Conservation (phyloP, 345 rosid genomes). For the Capsella bursapastoris region DNA sequence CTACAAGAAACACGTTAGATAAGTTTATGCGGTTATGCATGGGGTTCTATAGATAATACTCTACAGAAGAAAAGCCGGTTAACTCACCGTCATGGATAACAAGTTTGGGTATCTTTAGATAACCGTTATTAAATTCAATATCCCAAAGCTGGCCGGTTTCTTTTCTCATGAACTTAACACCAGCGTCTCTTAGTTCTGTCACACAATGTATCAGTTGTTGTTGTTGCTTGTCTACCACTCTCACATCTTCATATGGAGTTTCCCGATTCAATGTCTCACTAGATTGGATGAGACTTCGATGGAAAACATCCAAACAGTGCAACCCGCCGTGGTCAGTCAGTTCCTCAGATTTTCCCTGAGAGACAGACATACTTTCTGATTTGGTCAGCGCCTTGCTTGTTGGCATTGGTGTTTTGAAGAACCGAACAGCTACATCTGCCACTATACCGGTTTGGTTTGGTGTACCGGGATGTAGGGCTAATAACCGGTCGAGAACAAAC, state of each 20-base stretch:
- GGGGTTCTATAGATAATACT: neutral
- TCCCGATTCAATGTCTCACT: slow-evolving; percentile 40
- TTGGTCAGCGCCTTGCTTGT: slow-evolving; percentile 68
- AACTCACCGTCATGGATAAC: slow-evolving; percentile 68
- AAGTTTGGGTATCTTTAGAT: slow-evolving; percentile 63
- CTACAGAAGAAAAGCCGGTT: neutral
- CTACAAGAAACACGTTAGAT: slow-evolving; percentile 65
- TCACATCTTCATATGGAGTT: slow-evolving; percentile 37
- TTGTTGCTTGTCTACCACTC: slow-evolving; percentile 68
- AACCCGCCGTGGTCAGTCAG: neutral
- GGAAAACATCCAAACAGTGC: slow-evolving; percentile 65
- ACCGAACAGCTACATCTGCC: slow-evolving; percentile 55
- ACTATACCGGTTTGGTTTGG: slow-evolving; percentile 60
- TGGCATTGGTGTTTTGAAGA: slow-evolving; percentile 74
- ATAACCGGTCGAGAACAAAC: slow-evolving; percentile 58
- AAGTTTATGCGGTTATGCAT: slow-evolving; percentile 45
- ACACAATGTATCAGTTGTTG: slow-evolving; percentile 77
- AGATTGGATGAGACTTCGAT: slow-evolving; percentile 53
- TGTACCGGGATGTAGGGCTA: slow-evolving; percentile 57
- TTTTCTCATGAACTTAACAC: slow-evolving; percentile 68
- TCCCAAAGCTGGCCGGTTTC: slow-evolving; percentile 82
- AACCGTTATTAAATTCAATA: slow-evolving; percentile 66
- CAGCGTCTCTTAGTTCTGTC: slow-evolving; percentile 70
- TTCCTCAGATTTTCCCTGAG: neutral
- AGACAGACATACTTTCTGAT: slow-evolving; percentile 9